Percentiles rank a stretch among this genome's conserved stretches.
phyloP scores from a whole-genome alignment of 352 stramenopile genomes.

The Phytophthora palmivora region DNA sequence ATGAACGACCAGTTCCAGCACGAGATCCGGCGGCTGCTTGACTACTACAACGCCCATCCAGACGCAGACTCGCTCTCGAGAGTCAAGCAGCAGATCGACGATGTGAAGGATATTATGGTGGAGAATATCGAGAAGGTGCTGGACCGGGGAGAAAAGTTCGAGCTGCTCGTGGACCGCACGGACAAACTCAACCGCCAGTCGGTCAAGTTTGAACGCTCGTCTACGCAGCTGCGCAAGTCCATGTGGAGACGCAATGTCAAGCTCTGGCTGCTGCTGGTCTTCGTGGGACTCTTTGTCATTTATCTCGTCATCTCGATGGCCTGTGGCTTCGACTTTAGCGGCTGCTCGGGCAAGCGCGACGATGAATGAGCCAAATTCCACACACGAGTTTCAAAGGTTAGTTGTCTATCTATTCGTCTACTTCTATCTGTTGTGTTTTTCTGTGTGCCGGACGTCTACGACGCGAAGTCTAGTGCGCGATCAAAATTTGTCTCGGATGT shows the following conservation, averaged over 20 bases:
- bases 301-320: constrained; percentile 90
- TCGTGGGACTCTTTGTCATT: constrained; percentile 81
- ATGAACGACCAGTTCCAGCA: constrained; percentile 98
- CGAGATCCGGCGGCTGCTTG: constrained; percentile 91
- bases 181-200: constrained; percentile 97
- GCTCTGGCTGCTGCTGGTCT: constrained; percentile 82
- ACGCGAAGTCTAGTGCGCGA: constrained; percentile 75
- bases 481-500: constrained; percentile 80
- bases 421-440: constrained; percentile 26
- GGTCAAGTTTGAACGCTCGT: constrained; percentile 96
- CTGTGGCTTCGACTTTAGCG: constrained; percentile 86
- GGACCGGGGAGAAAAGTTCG: constrained; percentile 98
- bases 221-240: constrained; percentile 85
- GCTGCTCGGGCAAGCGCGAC: constrained; percentile 69
- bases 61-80: constrained; percentile 92
- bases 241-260: constrained; percentile 93
- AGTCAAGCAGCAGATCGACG: constrained; percentile 97
- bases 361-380: constrained; percentile 35
- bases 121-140: constrained; percentile 99
- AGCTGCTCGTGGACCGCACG: constrained; percentile 92
- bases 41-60: constrained; percentile 89
- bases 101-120: constrained; percentile 99
- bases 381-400: constrained; percentile 25
- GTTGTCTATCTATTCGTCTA: constrained; percentile 37
- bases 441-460: constrained; percentile 27